Percentiles rank a stretch among this genome's conserved stretches.
These are phyloP conservation scores for Lycium ferocissimum DNA, from an alignment of 257 asterid genomes.

Conservation along the genomic window DNA sequence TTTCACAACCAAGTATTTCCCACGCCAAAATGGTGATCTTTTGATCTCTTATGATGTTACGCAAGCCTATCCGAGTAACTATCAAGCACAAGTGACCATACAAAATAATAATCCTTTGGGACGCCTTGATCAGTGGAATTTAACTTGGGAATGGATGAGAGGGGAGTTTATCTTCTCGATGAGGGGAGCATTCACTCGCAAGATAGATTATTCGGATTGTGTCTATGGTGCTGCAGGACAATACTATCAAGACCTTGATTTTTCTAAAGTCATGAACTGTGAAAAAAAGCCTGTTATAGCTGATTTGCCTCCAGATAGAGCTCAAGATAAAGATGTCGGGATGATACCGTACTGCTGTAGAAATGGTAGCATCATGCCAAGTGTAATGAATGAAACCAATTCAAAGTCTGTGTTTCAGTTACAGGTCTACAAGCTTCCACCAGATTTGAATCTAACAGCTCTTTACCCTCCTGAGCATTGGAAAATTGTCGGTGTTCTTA, in stretches of 20 bases:
- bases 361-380: conserved; percentile 72
- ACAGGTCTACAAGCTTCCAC: conserved; percentile 87
- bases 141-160: conserved; percentile 97
- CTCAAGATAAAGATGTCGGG: conserved; percentile 74
- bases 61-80: conserved; percentile 63
- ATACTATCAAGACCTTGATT: conserved; percentile 68
- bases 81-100: conserved; percentile 85
- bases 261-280: conserved; percentile 73
- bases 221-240: conserved; percentile 85
- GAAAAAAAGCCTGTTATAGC: conserved; percentile 67
- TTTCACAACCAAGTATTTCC: conserved; percentile 53
- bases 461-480: conserved; percentile 84
- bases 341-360: conserved; percentile 79
- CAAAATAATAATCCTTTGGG: conserved; percentile 86
- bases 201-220: conserved; percentile 72
- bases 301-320: conserved; percentile 66
- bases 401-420: conserved; percentile 73
- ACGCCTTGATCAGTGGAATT: conserved; percentile 91
- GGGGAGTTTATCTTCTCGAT: conserved; percentile 79
- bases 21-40: conserved; percentile 71
- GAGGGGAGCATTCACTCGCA: conserved; percentile 83
- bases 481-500: conserved; percentile 68
- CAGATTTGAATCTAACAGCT: conserved; percentile 77
- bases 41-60: conserved; percentile 77
- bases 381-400: conserved; percentile 70